Evolutionary conservation across 768 basidiomycete species (phyloP).

Genomic region (Leccinum barrowsii): DNA sequence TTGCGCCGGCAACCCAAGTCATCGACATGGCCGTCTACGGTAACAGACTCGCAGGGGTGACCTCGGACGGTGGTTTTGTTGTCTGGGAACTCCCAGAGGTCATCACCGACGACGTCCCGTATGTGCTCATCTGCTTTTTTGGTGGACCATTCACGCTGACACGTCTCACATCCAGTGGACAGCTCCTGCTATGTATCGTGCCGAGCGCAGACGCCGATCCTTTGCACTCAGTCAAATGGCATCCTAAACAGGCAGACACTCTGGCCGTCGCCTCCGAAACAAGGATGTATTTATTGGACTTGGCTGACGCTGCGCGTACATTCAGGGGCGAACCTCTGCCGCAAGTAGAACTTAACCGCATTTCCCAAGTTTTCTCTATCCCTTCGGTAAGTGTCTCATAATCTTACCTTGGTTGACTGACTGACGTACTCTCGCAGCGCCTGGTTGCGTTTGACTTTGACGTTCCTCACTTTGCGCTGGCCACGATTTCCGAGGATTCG

Average conservation of each 20-base stretch:
- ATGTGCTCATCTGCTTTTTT: constrained; percentile 31
- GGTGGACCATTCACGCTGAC: not conserved
- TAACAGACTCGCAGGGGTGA: constrained; percentile 80
- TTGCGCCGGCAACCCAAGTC: constrained; percentile 60
- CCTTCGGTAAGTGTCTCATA: constrained; percentile 52
- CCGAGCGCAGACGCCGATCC: constrained; percentile 51
- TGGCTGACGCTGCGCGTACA: constrained; percentile 56
- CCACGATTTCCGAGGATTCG: constrained; percentile 80
- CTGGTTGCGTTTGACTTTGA: constrained; percentile 87
- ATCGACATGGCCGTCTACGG: constrained; percentile 84
- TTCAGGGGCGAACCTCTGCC: constrained; percentile 64
- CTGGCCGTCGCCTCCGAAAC: constrained; percentile 81
- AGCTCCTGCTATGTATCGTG: constrained; percentile 68
- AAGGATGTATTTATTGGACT: constrained; percentile 72
- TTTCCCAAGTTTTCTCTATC: constrained; percentile 64
- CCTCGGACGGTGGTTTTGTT: constrained; percentile 85
- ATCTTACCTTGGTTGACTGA: not conserved
- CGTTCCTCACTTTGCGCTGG: constrained; percentile 68
- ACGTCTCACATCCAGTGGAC: constrained; percentile 44
- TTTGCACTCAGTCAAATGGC: constrained; percentile 84
- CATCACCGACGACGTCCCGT: constrained; percentile 87
- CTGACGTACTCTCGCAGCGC: constrained; percentile 42
- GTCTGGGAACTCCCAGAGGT: constrained; percentile 83
- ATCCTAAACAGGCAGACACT: constrained; percentile 75
- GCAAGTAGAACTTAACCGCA: constrained; percentile 65